A percentile compares a stretch with the other conserved stretches of the same genome.
These are phyloP conservation scores for Patellifolia procumbens DNA, from an alignment of 179 eudicot genomes.

Conservation along the genomic window DNA sequence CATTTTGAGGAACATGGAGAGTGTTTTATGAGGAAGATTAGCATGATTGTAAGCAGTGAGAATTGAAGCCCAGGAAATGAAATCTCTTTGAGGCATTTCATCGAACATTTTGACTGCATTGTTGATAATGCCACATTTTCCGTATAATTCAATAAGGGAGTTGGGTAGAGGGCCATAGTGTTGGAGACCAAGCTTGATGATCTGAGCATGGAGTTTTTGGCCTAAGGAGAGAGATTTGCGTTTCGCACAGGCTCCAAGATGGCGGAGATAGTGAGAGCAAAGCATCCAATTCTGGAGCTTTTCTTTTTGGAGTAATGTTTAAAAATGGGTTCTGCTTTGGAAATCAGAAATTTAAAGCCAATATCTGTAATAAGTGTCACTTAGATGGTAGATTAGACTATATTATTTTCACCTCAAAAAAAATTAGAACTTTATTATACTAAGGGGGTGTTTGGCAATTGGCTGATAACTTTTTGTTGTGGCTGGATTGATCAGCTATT, in stretches of 20 bases:
- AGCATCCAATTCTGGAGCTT: slow-evolving; percentile 18
- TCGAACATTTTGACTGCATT: slow-evolving; percentile 73
- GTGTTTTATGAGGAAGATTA: slow-evolving; percentile 37
- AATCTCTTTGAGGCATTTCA: slow-evolving; percentile 62
- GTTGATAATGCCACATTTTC: slow-evolving; percentile 49
- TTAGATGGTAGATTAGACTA: no score
- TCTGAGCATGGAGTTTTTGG: slow-evolving; percentile 64
- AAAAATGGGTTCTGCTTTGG: background rate
- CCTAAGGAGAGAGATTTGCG: slow-evolving; percentile 43
- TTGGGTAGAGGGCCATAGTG: slow-evolving; percentile 51
- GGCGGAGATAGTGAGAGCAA: slow-evolving; percentile 39
- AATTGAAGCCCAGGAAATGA: slow-evolving; percentile 71
- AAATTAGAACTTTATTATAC: no score
- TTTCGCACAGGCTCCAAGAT: slow-evolving; percentile 39
- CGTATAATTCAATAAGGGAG: slow-evolving; percentile 52
- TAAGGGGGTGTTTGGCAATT: no score
- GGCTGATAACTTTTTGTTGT: no score
- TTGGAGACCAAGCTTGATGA: slow-evolving; percentile 56
- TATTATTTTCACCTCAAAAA: no score
- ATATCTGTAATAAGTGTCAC: no score
- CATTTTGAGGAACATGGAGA: slow-evolving; percentile 49
- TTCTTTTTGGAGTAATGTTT: background rate
- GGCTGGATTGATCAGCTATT: no score
- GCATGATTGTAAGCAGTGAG: slow-evolving; percentile 68
- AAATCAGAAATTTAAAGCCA: no score